Base-by-base conservation (phyloP, 352 stramenopile species). In the Globisporangium carolinianum region DNA sequence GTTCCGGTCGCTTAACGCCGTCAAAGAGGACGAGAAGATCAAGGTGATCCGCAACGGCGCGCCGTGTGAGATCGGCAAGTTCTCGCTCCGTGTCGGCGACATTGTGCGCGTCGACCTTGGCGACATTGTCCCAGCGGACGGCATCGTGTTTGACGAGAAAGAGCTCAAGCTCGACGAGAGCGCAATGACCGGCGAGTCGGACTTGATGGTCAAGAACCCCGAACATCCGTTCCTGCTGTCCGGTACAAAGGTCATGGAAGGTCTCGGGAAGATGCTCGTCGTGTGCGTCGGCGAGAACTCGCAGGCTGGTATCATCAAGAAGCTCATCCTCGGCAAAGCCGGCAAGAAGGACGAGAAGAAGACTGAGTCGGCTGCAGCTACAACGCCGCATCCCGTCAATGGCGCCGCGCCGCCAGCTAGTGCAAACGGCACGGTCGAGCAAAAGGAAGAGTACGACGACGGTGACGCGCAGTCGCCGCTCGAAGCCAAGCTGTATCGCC, bases 211-310 rank as follows among this genome's bases (percentile, higher is more conserved):
- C 17, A 98, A 97, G 66, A 79, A 76, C 51, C 62, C 63, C 0
- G 74, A 87, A n/a, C 91, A 96, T 63, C 89, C 91, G 15, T 98
- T 98, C 67, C 65, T 98, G 12, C 77, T 98, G 17, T 98, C 89
- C 1, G 95, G 95, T 24, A 98, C 91, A 18, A 97, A 95, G 43
- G 87, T 97, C 32, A 97, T 96, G 70, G 87, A 96, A 51, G 96
- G 96, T 6, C 78, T 93, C 6, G 89, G 80, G 37, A 85, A 86
- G 62, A 97, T 98, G 81, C 69, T 99, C 39, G 92, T 97, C 7
- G 75, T 97, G 9, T 95, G 89, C 36, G 95, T 98, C 6, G 95
- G 96, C 17, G 86, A 91, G 53, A 85, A 94, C 69, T 97, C 83
- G 11, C 91, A 98, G 62, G 95, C 93, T 51, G 94, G 95, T 41